Conservation (phyloP, 805 yeast genomes). For the Teunomyces barrocoloradensis region DNA sequence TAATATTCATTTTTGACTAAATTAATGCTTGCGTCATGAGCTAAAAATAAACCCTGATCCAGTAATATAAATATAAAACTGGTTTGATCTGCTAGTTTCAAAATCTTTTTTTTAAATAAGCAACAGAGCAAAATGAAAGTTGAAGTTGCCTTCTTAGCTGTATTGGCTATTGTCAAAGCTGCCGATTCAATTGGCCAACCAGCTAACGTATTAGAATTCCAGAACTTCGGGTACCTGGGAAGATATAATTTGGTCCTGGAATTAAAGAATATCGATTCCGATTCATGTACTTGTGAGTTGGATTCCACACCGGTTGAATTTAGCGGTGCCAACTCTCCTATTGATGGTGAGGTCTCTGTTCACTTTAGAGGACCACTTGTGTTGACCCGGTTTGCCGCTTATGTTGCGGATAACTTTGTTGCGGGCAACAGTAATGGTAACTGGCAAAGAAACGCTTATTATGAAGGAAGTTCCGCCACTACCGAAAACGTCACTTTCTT, state of each 20-base stretch:
- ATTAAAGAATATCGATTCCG: constrained; percentile 40
- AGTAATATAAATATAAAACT: background rate
- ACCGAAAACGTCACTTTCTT: constrained; percentile 67
- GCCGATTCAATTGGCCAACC: background rate
- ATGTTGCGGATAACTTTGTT: constrained; percentile 44
- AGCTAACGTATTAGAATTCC: constrained; percentile 43
- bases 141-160: background rate
- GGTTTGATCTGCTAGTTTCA: background rate
- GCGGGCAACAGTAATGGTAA: constrained; percentile 35
- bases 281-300: constrained; percentile 47
- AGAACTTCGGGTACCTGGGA: constrained; percentile 57
- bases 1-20: background rate
- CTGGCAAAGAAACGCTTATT: constrained; percentile 63
- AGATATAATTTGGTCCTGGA: constrained; percentile 46
- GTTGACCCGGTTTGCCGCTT: constrained; percentile 59
- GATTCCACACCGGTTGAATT: constrained; percentile 38
- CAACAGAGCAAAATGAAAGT: background rate
- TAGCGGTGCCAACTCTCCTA: constrained; percentile 62
- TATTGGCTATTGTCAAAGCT: constrained; percentile 1
- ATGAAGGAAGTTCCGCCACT: constrained; percentile 46
- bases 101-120: background rate
- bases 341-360: constrained; percentile 67
- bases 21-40: background rate
- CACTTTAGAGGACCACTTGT: constrained; percentile 77
- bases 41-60: background rate